phyloP scores from a whole-genome alignment of 106 monocot genomes.

The Acanthochlamys bracteata region DNA sequence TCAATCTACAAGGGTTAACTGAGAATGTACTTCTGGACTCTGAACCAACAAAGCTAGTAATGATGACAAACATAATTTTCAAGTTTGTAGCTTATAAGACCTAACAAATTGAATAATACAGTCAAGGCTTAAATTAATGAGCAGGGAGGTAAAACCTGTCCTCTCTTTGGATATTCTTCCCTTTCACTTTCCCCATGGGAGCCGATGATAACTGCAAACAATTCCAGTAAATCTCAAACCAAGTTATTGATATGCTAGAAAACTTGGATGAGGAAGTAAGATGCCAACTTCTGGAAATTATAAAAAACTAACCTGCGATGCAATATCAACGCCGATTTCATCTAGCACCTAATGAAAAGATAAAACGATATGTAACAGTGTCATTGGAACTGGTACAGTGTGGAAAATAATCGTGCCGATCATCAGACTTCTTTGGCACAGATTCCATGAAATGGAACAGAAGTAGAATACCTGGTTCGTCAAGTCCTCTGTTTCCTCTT shows the following conservation, averaged over 20 bases:
- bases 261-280: neutral
- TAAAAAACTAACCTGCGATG: constrained; percentile 63
- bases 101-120: too few relatives aligned
- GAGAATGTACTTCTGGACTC: too few relatives aligned
- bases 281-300: neutral
- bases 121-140: too few relatives aligned
- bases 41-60: too few relatives aligned
- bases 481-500: constrained; percentile 86
- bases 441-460: neutral
- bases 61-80: too few relatives aligned
- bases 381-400: too few relatives aligned
- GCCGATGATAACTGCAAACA: constrained; percentile 58
- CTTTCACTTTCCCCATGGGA: constrained; percentile 64
- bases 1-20: too few relatives aligned
- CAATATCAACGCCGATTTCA: constrained; percentile 89
- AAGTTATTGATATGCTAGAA: neutral
- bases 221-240: neutral
- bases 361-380: too few relatives aligned
- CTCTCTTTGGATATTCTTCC: constrained; percentile 36
- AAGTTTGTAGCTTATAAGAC: too few relatives aligned
- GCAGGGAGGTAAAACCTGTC: constrained; percentile 35
- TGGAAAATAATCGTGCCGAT: too few relatives aligned
- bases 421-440: too few relatives aligned
- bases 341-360: constrained; percentile 64
- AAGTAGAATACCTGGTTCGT: constrained; percentile 54